Base-by-base conservation (phyloP, 805 yeast species). In the Jamesozyma hellenica region DNA sequence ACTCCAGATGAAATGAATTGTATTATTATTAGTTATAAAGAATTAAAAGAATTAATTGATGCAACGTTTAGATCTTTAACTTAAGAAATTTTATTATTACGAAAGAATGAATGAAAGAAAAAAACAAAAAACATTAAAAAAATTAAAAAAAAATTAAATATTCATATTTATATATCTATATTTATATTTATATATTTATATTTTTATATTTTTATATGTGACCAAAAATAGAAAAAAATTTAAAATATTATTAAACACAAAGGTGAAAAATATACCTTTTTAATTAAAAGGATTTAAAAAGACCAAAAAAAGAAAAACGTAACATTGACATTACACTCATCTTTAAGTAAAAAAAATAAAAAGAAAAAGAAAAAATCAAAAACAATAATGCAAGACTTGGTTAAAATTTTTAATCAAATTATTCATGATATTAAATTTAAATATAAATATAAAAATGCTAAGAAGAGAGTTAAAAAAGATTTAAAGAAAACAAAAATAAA, bases 1-100 rank as follows among this genome's bases (percentile, higher is more conserved):
- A 79, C 92, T 27, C 74, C 81, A 10, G 95, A 88, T 58, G 95
- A 86, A 55, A 79, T 78, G 65, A 80, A 76, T 34, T 87, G 96
- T 58, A 65, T 92, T 44, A 79, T 92, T 31, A 81, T 85, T 40
- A 77, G 88, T 50, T 92, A 82, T 60, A 82, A 82, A 63, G 95
- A 87, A 60, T 66, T 92, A 46, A 75, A 78, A 56, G 81, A 74
- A 48, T 62, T 82, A 50, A 69, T 87, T 28, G 90, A 81, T 44
- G 65, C 70, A 42, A 75, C 82, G 14, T 85, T 85, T 57, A 68
- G 82, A 45, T 47, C 51, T 9, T 42, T 61, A 32, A 44, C 53
- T 33, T 61, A 60, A 36, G 50, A 42, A 36, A 18, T 21, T 13
- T 2, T 12, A 28, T 1, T 3, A 5, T 2, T 13, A 15, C 15